Percentiles rank a stretch among this genome's conserved stretches.
Conservation (phyloP, 129 eudicot species). For the Pseudognaphalium luteoalbum region DNA sequence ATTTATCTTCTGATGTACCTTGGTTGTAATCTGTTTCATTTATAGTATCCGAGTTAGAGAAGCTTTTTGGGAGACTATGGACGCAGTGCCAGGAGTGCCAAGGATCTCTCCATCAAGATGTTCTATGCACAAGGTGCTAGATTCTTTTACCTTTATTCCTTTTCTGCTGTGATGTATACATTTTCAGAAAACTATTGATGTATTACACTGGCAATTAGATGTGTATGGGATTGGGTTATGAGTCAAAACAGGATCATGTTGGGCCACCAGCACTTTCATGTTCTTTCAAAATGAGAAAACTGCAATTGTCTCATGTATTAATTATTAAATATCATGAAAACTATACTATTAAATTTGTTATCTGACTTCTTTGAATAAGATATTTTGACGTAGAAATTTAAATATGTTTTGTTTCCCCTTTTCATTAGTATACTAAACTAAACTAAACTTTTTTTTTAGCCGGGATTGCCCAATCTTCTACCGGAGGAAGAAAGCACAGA, state of each 20-base stretch:
- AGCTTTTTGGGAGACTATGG: constrained; percentile 93
- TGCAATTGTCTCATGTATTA: too few relatives aligned
- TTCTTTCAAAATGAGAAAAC: too few relatives aligned
- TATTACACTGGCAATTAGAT: not conserved
- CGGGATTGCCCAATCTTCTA: constrained; percentile 99
- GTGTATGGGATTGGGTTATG: not conserved
- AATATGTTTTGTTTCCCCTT: too few relatives aligned
- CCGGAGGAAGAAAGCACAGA: constrained; percentile 97
- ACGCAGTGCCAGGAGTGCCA: constrained; percentile 99
- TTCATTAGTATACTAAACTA: too few relatives aligned
- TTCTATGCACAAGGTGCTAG: constrained; percentile 86
- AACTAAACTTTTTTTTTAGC: constrained; percentile 36
- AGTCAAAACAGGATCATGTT: not conserved
- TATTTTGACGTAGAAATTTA: too few relatives aligned
- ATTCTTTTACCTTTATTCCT: not conserved
- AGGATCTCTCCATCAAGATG: constrained; percentile 99
- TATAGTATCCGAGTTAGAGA: constrained; percentile 86
- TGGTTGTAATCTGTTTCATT: not conserved
- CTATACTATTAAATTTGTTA: too few relatives aligned
- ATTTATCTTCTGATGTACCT: not conserved
- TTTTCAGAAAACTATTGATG: not conserved
- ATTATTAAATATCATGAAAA: too few relatives aligned
- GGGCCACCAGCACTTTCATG: too few relatives aligned
- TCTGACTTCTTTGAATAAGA: too few relatives aligned
- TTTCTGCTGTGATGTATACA: not conserved